phyloP scores from a whole-genome alignment of 768 basidiomycete species.

The Antrodiella citrinella region DNA sequence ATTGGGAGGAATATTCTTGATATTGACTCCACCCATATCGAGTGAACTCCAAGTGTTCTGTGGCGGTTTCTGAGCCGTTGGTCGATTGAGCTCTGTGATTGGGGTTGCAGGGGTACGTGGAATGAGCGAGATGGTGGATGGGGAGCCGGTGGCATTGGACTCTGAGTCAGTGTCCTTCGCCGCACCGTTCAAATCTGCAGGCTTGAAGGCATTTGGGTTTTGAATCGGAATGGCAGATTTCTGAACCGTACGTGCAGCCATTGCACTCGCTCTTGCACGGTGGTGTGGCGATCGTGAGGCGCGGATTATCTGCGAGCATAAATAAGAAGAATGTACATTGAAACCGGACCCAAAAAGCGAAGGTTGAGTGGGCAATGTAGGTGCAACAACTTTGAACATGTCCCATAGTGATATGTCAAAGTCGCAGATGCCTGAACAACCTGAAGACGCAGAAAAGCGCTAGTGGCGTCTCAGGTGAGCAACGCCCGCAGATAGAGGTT shows the following conservation, averaged over 20 bases:
- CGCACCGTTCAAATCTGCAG: conserved; percentile 28
- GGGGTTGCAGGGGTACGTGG: conserved; percentile 71
- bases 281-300: conserved; percentile 86
- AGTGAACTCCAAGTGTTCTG: conserved; percentile 82
- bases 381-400: too few relatives aligned
- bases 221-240: conserved; percentile 89
- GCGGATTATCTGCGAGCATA: conserved; percentile 75
- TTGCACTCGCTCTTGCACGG: conserved; percentile 89
- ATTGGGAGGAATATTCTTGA: conserved; percentile 79
- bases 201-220: conserved; percentile 72
- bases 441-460: too few relatives aligned
- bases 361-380: too few relatives aligned
- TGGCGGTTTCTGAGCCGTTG: conserved; percentile 55
- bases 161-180: conserved; percentile 18
- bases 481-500: too few relatives aligned
- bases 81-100: conserved; percentile 56
- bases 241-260: conserved; percentile 80
- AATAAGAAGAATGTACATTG: too few relatives aligned
- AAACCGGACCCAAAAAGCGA: too few relatives aligned
- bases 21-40: conserved; percentile 92
- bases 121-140: conserved; percentile 25
- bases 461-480: too few relatives aligned
- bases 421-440: too few relatives aligned
- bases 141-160: conserved; percentile 27
- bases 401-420: too few relatives aligned